Evolutionary conservation across 192 early-diverging fungal species (phyloP), one percentile per base, ranked within the genome.

Genomic region (Pilobolus umbonatus): DNA sequence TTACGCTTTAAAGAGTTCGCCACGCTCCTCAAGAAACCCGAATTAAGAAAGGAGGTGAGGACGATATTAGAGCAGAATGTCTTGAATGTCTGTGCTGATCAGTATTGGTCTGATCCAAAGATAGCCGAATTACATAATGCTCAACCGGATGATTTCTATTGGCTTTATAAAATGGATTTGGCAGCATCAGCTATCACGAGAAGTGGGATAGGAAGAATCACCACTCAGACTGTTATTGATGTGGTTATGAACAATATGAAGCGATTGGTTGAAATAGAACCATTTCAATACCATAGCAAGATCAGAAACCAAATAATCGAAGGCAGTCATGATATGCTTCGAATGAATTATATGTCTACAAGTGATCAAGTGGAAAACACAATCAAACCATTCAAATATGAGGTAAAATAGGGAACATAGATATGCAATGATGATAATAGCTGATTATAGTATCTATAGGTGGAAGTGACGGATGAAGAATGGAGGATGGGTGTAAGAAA

Each of bases 351-450:
- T 77, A 84, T 90, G 48, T 74, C 89, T 3, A 89, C 94, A 10
- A 84, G 93, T 5, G 96, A 96, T 65, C 94, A 96, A 73, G 96
- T 98, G 9, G 96, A 98, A 64, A 98, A 97, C 76, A 96, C 93
- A 5, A 94, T 98, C 74, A 98, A 98, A 74, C 96, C 94, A 17
- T 95, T 89, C 80, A 98, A 98, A 77, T 94, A 93, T 62, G 96
- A 98, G 71, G 59, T 61, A 61, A 44, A 51, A n/a, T n/a, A n/a
- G n/a, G n/a, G n/a, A n/a, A n/a, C n/a, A n/a, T n/a, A n/a, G n/a
- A n/a, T n/a, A n/a, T n/a, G n/a, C n/a, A 19, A 48, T 26, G 24
- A 26, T 5, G 5, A 5, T 4, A 55, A 38, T 55, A 43, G 40
- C 24, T 56, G 4, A 11, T 44, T 54, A 43, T 53, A 40, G 24